Evolutionary conservation across 2,329 filamentous ascomycete genomes (phyloP), one percentile per base, ranked within the genome.

Genomic region (Penicillium nordicum): DNA sequence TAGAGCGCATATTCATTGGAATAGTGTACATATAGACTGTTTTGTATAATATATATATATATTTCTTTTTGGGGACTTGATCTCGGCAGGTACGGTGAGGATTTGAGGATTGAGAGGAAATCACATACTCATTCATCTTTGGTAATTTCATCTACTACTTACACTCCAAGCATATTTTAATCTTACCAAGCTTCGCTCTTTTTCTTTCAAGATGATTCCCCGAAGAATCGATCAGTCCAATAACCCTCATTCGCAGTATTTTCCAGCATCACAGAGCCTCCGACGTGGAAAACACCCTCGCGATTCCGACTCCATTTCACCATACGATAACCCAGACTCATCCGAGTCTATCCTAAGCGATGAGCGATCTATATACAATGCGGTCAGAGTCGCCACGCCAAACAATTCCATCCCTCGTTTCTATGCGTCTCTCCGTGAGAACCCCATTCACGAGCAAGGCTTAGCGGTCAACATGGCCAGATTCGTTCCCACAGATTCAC

Each of bases 331-430:
- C n/a, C 53, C 47, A 32, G 56, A 54, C 18, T 67, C 63, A 11
- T 63, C 62, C 0, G 70, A 72, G 42, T 69, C 69, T 14, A 53
- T 65, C 34, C 66, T 67, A 18, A 75, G 72, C 50, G 70, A 74
- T 25, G 71, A 74, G 44, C 67, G 63, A 48, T 73, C 68, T 11
- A 73, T 78, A 12, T 75, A 69, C 58, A 69, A 76, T 60, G 75
- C 74, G 8, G 57, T 67, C 38, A 57, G 68, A 44, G 68, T 69
- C 30, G 67, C 65, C 29, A 71, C 72, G 6, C 62, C 63, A 21
- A 63, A 60, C 36, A 64, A 69, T 29, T 38, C 48, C 11, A 64
- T 62, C n/a, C 36, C 49, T 21, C 57, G 50, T 7, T 57, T 43
- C 27, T 48, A 53, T 42, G 55, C 55, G n/a, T 41, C 50, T 11